phyloP scores from a whole-genome alignment of 768 basidiomycete genomes.

The Macrolepiota fuliginosa region DNA sequence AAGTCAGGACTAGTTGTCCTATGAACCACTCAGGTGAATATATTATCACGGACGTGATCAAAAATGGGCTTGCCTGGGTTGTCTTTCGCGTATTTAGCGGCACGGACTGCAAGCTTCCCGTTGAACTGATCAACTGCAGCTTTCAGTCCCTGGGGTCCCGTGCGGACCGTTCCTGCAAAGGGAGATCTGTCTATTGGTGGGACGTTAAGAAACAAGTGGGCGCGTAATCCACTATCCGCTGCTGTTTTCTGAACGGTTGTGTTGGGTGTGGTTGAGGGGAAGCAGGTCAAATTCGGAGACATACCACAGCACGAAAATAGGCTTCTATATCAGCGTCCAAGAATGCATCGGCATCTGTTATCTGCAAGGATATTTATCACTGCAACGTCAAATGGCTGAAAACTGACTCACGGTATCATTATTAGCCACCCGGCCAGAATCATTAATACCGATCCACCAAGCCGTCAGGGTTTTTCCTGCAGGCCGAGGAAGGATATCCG shows the following conservation, averaged over 20 bases:
- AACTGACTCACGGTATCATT: not conserved
- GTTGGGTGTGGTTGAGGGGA: not conserved
- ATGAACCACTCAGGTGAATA: not conserved
- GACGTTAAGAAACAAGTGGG: slow-evolving; percentile 3
- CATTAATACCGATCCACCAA: slow-evolving; percentile 5
- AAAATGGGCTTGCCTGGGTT: not conserved
- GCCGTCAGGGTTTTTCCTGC: not conserved
- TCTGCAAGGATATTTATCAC: not conserved
- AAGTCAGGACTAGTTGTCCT: not conserved
- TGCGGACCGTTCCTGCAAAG: not conserved
- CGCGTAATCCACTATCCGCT: not conserved
- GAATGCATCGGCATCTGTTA: not conserved
- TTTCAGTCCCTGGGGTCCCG: not conserved
- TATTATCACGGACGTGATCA: not conserved
- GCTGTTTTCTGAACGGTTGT: not conserved
- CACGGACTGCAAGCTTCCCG: not conserved
- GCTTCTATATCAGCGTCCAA: slow-evolving; percentile 1
- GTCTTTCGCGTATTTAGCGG: slow-evolving; percentile 2
- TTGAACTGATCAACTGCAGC: not conserved
- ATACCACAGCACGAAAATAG: slow-evolving; percentile 1
- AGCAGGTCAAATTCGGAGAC: not conserved
- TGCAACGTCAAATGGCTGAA: not conserved
- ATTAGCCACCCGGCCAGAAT: not conserved
- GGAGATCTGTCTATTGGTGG: not conserved
- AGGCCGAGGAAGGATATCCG: slow-evolving; percentile 1